Evolutionary conservation across 495 filamentous ascomycete species (phyloP).

Genomic region (Neurospora intermedia): DNA sequence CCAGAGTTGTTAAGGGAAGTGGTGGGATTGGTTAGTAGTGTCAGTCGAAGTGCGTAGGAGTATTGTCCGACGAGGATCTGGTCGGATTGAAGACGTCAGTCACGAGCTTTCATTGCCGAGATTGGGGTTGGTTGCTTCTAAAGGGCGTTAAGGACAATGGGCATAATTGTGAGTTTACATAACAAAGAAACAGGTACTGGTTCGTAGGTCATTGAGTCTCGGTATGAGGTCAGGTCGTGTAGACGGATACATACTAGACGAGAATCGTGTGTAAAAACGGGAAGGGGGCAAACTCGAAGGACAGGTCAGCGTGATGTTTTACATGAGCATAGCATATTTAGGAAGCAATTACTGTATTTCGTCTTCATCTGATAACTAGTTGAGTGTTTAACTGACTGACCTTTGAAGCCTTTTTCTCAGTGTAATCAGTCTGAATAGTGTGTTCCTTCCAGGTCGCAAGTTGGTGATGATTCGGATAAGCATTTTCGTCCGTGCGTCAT

Average conservation of each 20-base stretch:
- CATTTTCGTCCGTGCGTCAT: background rate
- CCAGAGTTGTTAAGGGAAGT: background rate
- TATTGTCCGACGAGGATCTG: background rate
- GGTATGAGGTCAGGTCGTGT: background rate
- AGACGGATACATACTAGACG: background rate
- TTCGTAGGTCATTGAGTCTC: background rate
- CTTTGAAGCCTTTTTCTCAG: background rate
- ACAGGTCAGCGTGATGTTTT: background rate
- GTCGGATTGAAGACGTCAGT: background rate
- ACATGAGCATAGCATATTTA: background rate
- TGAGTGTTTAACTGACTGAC: background rate
- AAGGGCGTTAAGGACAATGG: background rate
- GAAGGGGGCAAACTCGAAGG: background rate
- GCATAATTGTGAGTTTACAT: background rate
- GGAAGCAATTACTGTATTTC: background rate
- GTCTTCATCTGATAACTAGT: background rate
- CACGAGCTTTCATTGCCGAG: background rate
- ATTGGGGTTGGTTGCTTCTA: background rate
- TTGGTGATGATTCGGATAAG: background rate
- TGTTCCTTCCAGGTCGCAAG: background rate
- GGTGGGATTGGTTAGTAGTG: background rate
- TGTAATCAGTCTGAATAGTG: too few relatives aligned
- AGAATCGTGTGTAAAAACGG: background rate
- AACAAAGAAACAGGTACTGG: background rate
- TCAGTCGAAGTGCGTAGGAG: background rate